Evolutionary conservation across 495 filamentous ascomycete species (phyloP).

Genomic region (Penicillium pancosmium): DNA sequence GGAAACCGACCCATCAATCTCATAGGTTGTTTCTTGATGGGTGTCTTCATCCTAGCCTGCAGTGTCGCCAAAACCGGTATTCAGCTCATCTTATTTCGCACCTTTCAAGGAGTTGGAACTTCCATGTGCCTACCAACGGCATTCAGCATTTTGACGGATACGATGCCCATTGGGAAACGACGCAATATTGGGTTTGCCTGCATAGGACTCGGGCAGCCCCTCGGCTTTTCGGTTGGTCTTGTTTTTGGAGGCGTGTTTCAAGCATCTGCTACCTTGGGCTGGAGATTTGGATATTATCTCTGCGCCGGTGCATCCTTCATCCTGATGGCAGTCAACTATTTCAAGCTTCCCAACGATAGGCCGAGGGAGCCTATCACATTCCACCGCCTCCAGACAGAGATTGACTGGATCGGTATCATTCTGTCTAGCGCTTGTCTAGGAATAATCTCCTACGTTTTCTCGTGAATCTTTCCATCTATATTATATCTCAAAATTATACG

Average conservation of each 20-base stretch:
- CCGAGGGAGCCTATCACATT: slow-evolving; percentile 19
- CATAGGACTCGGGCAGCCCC: slow-evolving; percentile 50
- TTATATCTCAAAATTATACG: not conserved
- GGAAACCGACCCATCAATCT: slow-evolving; percentile 49
- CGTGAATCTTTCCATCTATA: slow-evolving; percentile 25
- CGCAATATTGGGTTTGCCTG: slow-evolving; percentile 57
- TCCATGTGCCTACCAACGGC: slow-evolving; percentile 54
- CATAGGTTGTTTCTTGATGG: slow-evolving; percentile 45
- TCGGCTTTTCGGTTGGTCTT: slow-evolving; percentile 58
- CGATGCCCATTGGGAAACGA: slow-evolving; percentile 41
- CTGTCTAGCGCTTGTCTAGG: slow-evolving; percentile 45
- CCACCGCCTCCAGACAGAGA: slow-evolving; percentile 26
- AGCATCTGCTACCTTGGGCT: slow-evolving; percentile 34
- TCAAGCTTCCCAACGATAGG: slow-evolving; percentile 31
- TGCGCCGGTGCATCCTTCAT: slow-evolving; percentile 39
- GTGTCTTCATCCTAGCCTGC: slow-evolving; percentile 47
- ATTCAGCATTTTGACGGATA: slow-evolving; percentile 51
- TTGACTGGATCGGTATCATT: slow-evolving; percentile 56
- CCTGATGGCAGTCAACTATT: slow-evolving; percentile 38
- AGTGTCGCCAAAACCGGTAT: slow-evolving; percentile 47
- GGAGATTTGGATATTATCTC: slow-evolving; percentile 55
- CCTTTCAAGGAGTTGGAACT: slow-evolving; percentile 50
- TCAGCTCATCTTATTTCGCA: slow-evolving; percentile 55
- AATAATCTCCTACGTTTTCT: slow-evolving; percentile 51
- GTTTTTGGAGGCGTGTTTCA: slow-evolving; percentile 56